Conservation (phyloP, 2,329 filamentous ascomycete genomes). For the Sarocladiaceae sp. region DNA sequence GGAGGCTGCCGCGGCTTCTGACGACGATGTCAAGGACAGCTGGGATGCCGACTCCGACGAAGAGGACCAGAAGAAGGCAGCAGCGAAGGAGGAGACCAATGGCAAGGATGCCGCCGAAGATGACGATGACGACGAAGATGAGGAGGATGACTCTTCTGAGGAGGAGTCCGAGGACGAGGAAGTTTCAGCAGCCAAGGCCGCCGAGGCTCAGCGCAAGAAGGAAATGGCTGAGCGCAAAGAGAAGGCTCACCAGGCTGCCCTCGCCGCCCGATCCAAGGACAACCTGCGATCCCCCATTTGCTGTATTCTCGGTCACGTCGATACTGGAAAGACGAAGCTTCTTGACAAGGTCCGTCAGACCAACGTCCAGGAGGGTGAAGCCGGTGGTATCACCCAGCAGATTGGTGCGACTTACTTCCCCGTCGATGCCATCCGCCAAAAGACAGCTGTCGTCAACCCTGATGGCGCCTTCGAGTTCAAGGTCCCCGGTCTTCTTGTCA, state of each 20-base stretch:
- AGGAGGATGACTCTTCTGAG: conserved; percentile 22
- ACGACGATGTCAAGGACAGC: conserved; percentile 81
- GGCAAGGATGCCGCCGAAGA: conserved; percentile 14
- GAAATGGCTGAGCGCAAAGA: conserved; percentile 84
- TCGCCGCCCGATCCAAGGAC: conserved; percentile 87
- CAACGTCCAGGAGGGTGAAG: conserved; percentile 98
- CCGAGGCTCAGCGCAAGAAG: conserved; percentile 72
- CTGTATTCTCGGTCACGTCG: conserved; percentile 99
- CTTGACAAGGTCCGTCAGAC: conserved; percentile 98
- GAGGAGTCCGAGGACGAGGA: conserved; percentile 46
- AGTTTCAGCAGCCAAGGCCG: conserved; percentile 63
- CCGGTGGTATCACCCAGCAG: conserved; percentile 98
- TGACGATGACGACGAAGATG: conserved; percentile 42
- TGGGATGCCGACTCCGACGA: conserved; percentile 87
- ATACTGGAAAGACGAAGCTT: conserved; percentile 99
- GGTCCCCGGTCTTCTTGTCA: conserved; percentile 90
- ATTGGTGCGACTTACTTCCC: conserved; percentile 99
- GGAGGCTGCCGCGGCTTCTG: conserved; percentile 75
- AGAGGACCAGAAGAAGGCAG: conserved; percentile 43
- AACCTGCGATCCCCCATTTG: conserved; percentile 96
- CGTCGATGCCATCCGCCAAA: conserved; percentile 83
- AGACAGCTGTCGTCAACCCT: conserved; percentile 88
- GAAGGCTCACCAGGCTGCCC: conserved; percentile 83
- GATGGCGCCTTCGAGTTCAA: conserved; percentile 93
- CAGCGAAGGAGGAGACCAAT: conserved; percentile 14